phyloP scores from a whole-genome alignment of 2,329 filamentous ascomycete species.

The Nemania diffusa region DNA sequence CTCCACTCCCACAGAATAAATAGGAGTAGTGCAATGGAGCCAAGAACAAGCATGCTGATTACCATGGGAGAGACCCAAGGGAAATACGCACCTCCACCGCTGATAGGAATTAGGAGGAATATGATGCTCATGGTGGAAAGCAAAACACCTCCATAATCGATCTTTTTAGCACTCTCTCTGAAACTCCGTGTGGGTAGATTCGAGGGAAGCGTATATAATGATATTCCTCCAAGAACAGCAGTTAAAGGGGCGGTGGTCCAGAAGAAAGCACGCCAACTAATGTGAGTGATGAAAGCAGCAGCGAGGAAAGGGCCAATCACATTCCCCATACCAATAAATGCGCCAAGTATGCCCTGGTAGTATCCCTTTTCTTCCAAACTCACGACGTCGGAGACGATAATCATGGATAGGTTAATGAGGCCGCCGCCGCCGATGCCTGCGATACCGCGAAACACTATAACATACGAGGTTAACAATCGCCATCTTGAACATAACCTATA shows the following conservation, averaged over 20 bases:
- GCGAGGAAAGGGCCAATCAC: conserved; percentile 45
- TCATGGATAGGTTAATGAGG: conserved; percentile 48
- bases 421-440: conserved; percentile 47
- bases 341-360: conserved; percentile 49
- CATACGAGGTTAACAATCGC: neutral
- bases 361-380: conserved; percentile 51
- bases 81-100: conserved; percentile 66
- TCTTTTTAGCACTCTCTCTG: conserved; percentile 60
- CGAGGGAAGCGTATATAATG: conserved; percentile 62
- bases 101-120: conserved; percentile 71
- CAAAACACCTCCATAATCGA: conserved; percentile 69
- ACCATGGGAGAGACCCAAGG: conserved; percentile 66
- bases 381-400: conserved; percentile 52
- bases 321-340: conserved; percentile 41
- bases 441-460: conserved; percentile 43
- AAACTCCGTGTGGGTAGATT: conserved; percentile 59
- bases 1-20: conserved; percentile 68
- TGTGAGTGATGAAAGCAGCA: conserved; percentile 29
- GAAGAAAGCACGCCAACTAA: conserved; percentile 52
- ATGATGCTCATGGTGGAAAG: conserved; percentile 66
- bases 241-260: conserved; percentile 64
- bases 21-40: conserved; percentile 55
- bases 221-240: conserved; percentile 55
- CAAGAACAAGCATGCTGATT: conserved; percentile 67
- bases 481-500: neutral